Base-by-base conservation (phyloP, 345 rosid genomes). In the Eucalyptus pumila region DNA sequence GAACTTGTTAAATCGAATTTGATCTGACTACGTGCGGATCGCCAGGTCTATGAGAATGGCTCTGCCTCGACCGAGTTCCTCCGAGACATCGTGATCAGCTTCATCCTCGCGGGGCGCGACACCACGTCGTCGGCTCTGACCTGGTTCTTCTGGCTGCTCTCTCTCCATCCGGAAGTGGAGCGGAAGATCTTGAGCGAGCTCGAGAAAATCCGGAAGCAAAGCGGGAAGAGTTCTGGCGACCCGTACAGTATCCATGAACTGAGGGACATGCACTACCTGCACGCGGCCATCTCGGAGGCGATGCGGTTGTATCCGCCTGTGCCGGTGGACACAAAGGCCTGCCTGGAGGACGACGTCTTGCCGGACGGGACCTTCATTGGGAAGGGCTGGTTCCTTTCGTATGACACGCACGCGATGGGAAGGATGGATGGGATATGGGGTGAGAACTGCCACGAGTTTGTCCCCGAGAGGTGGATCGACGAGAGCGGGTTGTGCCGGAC, bases 261-360 rank as follows among this genome's bases (percentile, higher is more conserved):
- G 19, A 88, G 92, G 60, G 92, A 93, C 34, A 92, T 93, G 93
- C 87, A 93, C 32, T 90, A 92, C 90, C 87, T 94, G 86, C 95
- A 94, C 2, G 94, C 94, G 5, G 90, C 95, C 3, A 62, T 94
- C 32, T 93, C 93, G 13, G 96, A 94, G 80, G 88, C 89, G 45
- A 90, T 94, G 92, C 89, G 96, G 91, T 88, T 94, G 17, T 93
- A 93, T 88, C 96, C 96, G 7, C 95, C 94, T 14, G 96, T 93
- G 9, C 92, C 96, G 15, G 24, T 91, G 52, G 92, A 94, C 50
- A 81, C 90, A 21, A 94, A 91, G 87, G 58, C 86, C 6, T 91
- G 94, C 32, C 42, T 86, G 3, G 24, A 30, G 47, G 87, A 87
- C 19, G 93, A 93, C 48, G 54, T 89, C 6, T 89, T 93, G 26